A percentile compares a stretch with the other conserved stretches of the same genome.
phyloP scores from a whole-genome alignment of 306 rosid genomes.

The Pterocarpus macrocarpus region DNA sequence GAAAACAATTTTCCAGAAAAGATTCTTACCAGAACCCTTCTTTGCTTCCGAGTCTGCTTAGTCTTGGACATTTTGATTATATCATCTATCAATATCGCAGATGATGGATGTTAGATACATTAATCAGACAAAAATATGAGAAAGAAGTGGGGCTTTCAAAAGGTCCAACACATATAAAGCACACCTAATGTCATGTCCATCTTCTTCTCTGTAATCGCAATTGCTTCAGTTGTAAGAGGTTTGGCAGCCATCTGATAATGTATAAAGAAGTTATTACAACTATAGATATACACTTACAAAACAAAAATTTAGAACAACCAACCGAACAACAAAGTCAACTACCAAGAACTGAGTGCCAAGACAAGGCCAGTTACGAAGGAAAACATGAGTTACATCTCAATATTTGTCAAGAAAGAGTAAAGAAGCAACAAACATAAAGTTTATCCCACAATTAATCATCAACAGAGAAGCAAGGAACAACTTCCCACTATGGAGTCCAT shows the following conservation, averaged over 20 bases:
- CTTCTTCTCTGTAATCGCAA: constrained; percentile 97
- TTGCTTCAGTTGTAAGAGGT: constrained; percentile 74
- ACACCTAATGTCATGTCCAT: constrained; percentile 94
- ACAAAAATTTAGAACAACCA: not conserved
- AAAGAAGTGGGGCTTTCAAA: not conserved
- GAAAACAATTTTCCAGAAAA: not conserved
- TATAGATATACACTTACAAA: not conserved
- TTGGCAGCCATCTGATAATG: constrained; percentile 76
- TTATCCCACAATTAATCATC: not conserved
- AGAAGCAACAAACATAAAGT: not conserved
- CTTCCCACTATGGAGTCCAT: not conserved
- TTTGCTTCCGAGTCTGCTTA: constrained; percentile 55
- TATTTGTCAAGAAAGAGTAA: not conserved
- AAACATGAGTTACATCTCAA: not conserved
- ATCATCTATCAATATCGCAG: constrained; percentile 59
- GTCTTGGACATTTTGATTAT: constrained; percentile 85
- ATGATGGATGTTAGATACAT: constrained; percentile 9
- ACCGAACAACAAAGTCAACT: not conserved
- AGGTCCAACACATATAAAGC: not conserved
- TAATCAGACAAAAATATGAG: not conserved
- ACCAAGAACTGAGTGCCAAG: not conserved
- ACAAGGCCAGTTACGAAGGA: not conserved
- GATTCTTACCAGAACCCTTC: constrained; percentile 64
- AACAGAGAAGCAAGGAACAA: not conserved
- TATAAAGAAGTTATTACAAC: not conserved